Evolutionary conservation across 306 rosid species (phyloP).

Genomic region (Canavalia ensiformis): DNA sequence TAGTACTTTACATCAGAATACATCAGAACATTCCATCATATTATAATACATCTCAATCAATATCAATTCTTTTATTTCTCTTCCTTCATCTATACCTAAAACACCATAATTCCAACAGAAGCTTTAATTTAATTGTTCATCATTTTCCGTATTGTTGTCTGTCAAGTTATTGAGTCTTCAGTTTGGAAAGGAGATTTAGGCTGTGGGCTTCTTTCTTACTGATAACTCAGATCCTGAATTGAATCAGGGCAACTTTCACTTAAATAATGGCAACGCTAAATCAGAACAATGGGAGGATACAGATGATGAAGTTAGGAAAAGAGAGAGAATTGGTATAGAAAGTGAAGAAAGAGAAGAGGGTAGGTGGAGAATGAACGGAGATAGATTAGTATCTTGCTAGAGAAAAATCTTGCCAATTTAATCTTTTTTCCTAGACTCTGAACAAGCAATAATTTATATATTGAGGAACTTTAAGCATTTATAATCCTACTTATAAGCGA

Average conservation of each 20-base stretch:
- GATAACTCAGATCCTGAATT: constrained; percentile 24
- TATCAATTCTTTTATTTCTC: too few species aligned
- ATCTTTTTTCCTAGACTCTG: constrained; percentile 32
- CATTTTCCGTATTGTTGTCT: constrained; percentile 30
- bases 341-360: constrained; percentile 4
- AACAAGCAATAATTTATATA: constrained; percentile 3
- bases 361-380: constrained; percentile 20
- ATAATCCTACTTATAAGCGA: constrained; percentile 2
- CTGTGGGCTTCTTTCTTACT: neutral
- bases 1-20: too few species aligned
- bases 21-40: too few species aligned
- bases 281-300: constrained; percentile 10
- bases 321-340: constrained; percentile 4
- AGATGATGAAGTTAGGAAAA: constrained; percentile 21
- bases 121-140: constrained; percentile 42
- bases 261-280: constrained; percentile 19
- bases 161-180: constrained; percentile 28
- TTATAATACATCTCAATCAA: too few species aligned
- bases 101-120: too few species aligned
- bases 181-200: constrained; percentile 25
- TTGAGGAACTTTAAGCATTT: neutral
- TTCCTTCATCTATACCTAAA: too few species aligned
- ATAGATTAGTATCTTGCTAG: constrained; percentile 32
- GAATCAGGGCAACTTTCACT: neutral
- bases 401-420: constrained; percentile 24